Base-by-base conservation (phyloP, 352 stramenopile species). In the Globisporangium cylindrosporum region DNA sequence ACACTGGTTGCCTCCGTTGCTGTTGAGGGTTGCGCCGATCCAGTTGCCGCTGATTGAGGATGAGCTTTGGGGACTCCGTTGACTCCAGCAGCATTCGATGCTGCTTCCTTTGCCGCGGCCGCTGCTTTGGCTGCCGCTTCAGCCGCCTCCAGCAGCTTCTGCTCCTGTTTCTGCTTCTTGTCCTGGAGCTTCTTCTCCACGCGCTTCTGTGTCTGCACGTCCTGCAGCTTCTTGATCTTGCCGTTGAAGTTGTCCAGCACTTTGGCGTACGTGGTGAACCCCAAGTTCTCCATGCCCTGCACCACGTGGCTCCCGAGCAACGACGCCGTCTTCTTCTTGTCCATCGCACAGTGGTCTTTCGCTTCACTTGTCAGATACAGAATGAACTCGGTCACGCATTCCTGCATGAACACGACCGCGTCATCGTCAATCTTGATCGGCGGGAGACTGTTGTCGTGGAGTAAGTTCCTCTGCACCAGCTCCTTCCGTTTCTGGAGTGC, bases 311-410 rank as follows among this genome's bases (percentile, higher is more conserved):
- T 54, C 41, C 86, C 88, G 2, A 84, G 84, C 59, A 95, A 83
- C 0, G 79, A 79, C 27, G 83, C 68, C 24, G 74, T 75, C 59
- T 92, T 91, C 62, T 83, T 88, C 67, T 88, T 91, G 53, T 93
- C 76, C 55, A 89, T 67, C 29, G 85, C 64, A 4, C 82, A 76
- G 12, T 88, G 70, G 67, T 94, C 88, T n/a, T 82, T 77, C 1
- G 86, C 81, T 63, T 95, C 88, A 60, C 88, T 95, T 38, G 84
- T 92, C 38, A 94, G 74, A 46, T 89, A 95, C 46, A 95, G 58
- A 14, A 95, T 63, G 59, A 95, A 95, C 73, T 95, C 88, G 0
- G 84, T 94, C 49, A 89, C 84, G 25, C 88, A 95, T 65, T 95
- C 88, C 64, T 95, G 88, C 81, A 95, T 90, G 38, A 94, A 83